These are phyloP conservation scores for Colletotrichum zoysiae DNA, from an alignment of 2,329 filamentous ascomycete species.

Conservation along the genomic window DNA sequence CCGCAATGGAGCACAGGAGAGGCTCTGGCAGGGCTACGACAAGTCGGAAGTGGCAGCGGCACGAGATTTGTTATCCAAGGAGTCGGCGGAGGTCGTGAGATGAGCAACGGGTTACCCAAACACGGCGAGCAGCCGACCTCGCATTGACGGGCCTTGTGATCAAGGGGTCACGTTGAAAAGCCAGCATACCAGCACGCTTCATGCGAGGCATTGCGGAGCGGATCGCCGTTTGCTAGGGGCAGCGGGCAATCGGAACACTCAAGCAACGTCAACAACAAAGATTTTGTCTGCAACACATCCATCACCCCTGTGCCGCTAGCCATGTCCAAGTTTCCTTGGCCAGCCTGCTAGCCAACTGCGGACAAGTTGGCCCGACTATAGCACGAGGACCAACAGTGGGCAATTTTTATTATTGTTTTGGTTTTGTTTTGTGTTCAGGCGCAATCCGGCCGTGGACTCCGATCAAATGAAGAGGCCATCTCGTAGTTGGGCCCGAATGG, in stretches of 20 bases:
- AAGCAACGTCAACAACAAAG: constrained; percentile 2
- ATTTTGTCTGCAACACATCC: constrained; percentile 15
- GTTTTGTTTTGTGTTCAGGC: constrained; percentile 5
- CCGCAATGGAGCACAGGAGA: constrained; percentile 69
- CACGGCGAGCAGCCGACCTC: constrained; percentile 10
- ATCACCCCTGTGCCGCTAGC: constrained; percentile 15
- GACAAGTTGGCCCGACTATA: neutral
- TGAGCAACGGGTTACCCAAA: constrained; percentile 45
- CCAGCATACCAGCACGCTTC: constrained; percentile 10
- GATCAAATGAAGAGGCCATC: constrained; percentile 10
- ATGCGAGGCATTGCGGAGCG: constrained; percentile 16
- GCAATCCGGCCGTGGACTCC: neutral
- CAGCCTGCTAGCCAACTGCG: constrained; percentile 8
- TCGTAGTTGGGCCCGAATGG: constrained; percentile 16
- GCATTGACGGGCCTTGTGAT: constrained; percentile 17
- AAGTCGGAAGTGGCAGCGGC: constrained; percentile 79
- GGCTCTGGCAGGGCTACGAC: constrained; percentile 80
- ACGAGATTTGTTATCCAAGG: constrained; percentile 72
- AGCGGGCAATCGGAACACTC: constrained; percentile 29
- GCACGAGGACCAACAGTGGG: constrained; percentile 5
- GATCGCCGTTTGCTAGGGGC: neutral
- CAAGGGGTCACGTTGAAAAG: constrained; percentile 13
- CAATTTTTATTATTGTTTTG: neutral
- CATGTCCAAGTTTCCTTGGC: constrained; percentile 15
- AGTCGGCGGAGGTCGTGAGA: constrained; percentile 59